Evolutionary conservation across 2,329 filamentous ascomycete species (phyloP).

Genomic region (Coniella vitis): DNA sequence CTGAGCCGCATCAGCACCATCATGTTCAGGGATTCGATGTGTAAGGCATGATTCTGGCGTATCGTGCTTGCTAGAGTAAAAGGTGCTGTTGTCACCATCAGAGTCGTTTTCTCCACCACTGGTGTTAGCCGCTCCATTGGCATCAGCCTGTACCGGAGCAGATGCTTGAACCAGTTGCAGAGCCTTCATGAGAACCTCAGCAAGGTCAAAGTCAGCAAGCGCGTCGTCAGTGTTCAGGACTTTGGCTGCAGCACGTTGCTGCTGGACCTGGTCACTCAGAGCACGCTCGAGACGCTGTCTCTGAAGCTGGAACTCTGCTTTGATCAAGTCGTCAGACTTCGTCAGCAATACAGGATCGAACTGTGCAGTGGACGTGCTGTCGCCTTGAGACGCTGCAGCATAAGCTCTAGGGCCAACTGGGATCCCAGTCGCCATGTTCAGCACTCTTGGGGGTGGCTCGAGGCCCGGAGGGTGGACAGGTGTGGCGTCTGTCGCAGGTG

Average conservation of each 20-base stretch:
- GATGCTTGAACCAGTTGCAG: slow-evolving; percentile 64
- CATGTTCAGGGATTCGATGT: slow-evolving; percentile 38
- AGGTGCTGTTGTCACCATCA: slow-evolving; percentile 78
- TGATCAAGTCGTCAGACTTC: slow-evolving; percentile 78
- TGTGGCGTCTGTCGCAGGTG: slow-evolving; percentile 20
- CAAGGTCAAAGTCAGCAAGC: slow-evolving; percentile 60
- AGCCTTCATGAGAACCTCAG: slow-evolving; percentile 66
- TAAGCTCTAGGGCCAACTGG: slow-evolving; percentile 19
- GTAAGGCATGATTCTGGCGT: slow-evolving; percentile 54
- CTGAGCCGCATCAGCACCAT: slow-evolving; percentile 28
- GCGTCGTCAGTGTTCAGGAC: slow-evolving; percentile 40
- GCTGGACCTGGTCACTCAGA: slow-evolving; percentile 71
- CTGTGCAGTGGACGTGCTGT: slow-evolving; percentile 47
- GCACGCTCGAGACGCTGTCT: slow-evolving; percentile 73
- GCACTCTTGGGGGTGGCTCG: slow-evolving; percentile 11
- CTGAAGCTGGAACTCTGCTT: slow-evolving; percentile 73
- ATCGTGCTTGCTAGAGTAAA: slow-evolving; percentile 91
- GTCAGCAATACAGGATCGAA: slow-evolving; percentile 79
- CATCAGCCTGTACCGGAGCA: slow-evolving; percentile 51
- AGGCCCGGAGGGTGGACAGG: slow-evolving; percentile 16
- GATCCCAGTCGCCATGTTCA: slow-evolving; percentile 4
- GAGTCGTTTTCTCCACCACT: slow-evolving; percentile 63
- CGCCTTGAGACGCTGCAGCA: slow-evolving; percentile 33
- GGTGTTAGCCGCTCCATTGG: slow-evolving; percentile 47
- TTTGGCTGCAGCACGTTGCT: slow-evolving; percentile 41